phyloP scores from a whole-genome alignment of 2,329 filamentous ascomycete genomes.

The Diaporthe capsici region DNA sequence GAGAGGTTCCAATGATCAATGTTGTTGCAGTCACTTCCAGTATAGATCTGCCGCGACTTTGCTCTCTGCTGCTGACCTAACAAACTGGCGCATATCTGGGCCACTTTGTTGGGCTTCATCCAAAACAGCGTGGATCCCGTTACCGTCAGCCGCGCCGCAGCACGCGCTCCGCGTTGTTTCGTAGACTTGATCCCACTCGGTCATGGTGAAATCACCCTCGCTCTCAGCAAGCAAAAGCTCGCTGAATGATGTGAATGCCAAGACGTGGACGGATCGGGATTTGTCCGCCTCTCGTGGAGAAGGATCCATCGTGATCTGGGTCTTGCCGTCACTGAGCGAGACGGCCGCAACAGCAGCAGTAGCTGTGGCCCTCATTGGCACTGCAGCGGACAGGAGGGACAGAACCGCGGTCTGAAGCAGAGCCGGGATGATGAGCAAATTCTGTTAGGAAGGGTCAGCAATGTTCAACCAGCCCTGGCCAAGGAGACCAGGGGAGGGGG shows the following conservation, averaged over 20 bases:
- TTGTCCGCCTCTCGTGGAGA: slow-evolving; percentile 72
- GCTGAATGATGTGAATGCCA: slow-evolving; percentile 82
- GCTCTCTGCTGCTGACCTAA: slow-evolving; percentile 71
- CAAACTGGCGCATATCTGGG: slow-evolving; percentile 70
- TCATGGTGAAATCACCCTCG: slow-evolving; percentile 81
- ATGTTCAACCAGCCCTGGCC: slow-evolving; percentile 26
- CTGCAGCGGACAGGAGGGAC: slow-evolving; percentile 83
- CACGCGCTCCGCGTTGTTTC: slow-evolving; percentile 77
- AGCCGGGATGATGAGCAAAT: slow-evolving; percentile 83
- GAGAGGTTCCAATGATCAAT: neutral
- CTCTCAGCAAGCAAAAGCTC: slow-evolving; percentile 85
- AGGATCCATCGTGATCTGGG: slow-evolving; percentile 70
- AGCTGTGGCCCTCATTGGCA: slow-evolving; percentile 83
- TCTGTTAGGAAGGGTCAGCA: slow-evolving; percentile 62
- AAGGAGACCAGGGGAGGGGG: slow-evolving; percentile 16
- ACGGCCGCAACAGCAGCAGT: slow-evolving; percentile 75
- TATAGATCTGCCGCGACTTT: slow-evolving; percentile 68
- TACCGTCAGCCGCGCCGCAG: slow-evolving; percentile 56
- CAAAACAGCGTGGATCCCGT: slow-evolving; percentile 59
- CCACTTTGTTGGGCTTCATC: slow-evolving; percentile 59
- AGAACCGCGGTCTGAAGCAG: slow-evolving; percentile 85
- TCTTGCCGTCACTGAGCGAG: slow-evolving; percentile 52
- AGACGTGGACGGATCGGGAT: slow-evolving; percentile 82
- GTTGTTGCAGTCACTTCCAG: slow-evolving; percentile 65
- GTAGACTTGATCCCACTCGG: slow-evolving; percentile 81